Evolutionary conservation across 2,329 filamentous ascomycete species (phyloP).

Genomic region (Coniochaeta sp.): DNA sequence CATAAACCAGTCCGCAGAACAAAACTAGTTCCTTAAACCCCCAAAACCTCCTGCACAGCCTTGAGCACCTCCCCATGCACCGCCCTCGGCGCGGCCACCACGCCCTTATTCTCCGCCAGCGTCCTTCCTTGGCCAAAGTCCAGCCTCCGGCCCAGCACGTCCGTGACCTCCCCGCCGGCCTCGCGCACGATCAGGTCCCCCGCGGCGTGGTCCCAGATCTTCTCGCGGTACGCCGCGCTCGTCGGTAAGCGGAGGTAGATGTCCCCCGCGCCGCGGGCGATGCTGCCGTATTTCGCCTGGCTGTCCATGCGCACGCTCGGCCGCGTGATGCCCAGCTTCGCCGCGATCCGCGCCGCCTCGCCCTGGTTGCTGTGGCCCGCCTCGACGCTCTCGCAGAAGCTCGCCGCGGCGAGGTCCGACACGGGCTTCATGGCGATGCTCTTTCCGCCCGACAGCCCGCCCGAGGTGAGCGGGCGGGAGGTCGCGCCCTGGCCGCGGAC

Average conservation of each 20-base stretch:
- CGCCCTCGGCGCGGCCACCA: slow-evolving; percentile 75
- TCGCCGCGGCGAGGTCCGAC: slow-evolving; percentile 67
- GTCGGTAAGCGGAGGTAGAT: slow-evolving; percentile 88
- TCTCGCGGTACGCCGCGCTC: slow-evolving; percentile 80
- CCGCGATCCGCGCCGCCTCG: slow-evolving; percentile 78
- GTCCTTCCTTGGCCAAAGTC: slow-evolving; percentile 86
- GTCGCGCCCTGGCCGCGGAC: slow-evolving; percentile 72
- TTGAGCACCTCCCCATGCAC: slow-evolving; percentile 71
- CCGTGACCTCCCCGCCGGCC: slow-evolving; percentile 86
- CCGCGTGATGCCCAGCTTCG: slow-evolving; percentile 77
- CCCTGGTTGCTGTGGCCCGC: slow-evolving; percentile 84
- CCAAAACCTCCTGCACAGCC: slow-evolving; percentile 75
- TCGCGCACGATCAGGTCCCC: slow-evolving; percentile 92
- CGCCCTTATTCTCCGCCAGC: slow-evolving; percentile 83
- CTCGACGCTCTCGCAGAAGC: slow-evolving; percentile 96
- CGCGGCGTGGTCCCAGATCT: slow-evolving; percentile 99
- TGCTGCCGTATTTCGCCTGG: slow-evolving; percentile 95
- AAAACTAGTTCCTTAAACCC: slow-evolving; percentile 12
- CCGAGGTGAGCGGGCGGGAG: slow-evolving; percentile 63
- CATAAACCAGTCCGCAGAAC: no score
- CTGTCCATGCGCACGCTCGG: slow-evolving; percentile 95
- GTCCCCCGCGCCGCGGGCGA: slow-evolving; percentile 88
- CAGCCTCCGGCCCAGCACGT: slow-evolving; percentile 75
- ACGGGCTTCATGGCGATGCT: slow-evolving; percentile 75
- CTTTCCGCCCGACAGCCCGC: slow-evolving; percentile 46